Base-by-base conservation (phyloP, 1,139 yeast genomes). In the Pichia sp. region DNA sequence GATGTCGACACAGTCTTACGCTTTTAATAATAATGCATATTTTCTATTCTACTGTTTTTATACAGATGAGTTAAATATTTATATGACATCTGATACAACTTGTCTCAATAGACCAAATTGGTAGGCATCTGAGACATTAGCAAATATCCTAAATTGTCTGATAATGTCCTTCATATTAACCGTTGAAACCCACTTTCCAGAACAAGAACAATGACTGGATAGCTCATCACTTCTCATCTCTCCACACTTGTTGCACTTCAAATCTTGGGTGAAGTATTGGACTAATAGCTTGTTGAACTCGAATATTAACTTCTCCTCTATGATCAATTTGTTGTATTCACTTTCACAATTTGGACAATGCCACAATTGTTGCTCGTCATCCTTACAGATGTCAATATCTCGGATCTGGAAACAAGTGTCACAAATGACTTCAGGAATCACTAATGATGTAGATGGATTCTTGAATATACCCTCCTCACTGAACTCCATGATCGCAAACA, bases 401-500 rank as follows among this genome's bases (percentile, higher is more conserved):
- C 79, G 66, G 24, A 79, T 73, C 47, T 64, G 72, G 46, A 77
- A 79, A 60, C 99, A 93, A 49, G 80, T 72, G 41, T 75, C 83
- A 63, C 98, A 91, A 12, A 83, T 66, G 5, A 86, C 69, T 35
- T 79, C 79, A 3, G 82, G 73, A 3, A 91, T 59, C 27, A 69
- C 63, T 44, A 91, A 65, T 1, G 85, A 72, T 0, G 82, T 67
- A 39, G 93, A 73, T 9, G 97, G 96, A 51, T 86, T 76, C 27
- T 57, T 59, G 58, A 88, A 88, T n/a, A 64, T 64, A 1, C 93
- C 87, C 39, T 78, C 86, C 9, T 69, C 69, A 47, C 87, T 79
- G 58, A 91, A 93, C 55, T 91, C 98, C 44, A 82, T 75, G 32
- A 88, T 70, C 28, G 86, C 94, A 48, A 93, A 74, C 5, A 83